These are phyloP conservation scores for Fraxinus pennsylvanica DNA, from an alignment of 257 asterid genomes.

Conservation along the genomic window DNA sequence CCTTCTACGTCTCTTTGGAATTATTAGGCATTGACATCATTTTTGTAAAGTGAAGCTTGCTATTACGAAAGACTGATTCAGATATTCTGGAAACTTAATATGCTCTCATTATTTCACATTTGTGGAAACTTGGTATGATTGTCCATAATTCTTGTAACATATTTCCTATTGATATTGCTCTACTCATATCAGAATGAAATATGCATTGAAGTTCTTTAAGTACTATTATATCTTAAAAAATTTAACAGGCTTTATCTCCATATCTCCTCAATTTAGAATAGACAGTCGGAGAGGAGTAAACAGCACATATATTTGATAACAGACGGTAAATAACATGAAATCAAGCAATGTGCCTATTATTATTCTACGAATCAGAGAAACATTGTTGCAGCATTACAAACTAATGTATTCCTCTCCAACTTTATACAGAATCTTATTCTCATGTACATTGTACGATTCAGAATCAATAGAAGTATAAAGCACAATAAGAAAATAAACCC, in stretches of 20 bases:
- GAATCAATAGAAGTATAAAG: neutral
- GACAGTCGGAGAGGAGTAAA: neutral
- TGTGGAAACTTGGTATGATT: neutral
- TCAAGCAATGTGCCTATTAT: slow-evolving; percentile 7
- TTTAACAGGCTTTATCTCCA: neutral
- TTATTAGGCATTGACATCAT: neutral
- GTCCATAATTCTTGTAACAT: neutral
- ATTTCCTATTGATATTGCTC: neutral
- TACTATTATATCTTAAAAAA: too few relatives aligned
- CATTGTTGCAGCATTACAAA: neutral
- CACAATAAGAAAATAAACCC: neutral
- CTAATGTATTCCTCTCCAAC: slow-evolving; percentile 20
- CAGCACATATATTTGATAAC: neutral
- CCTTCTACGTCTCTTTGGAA: neutral
- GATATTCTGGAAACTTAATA: neutral
- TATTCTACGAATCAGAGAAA: slow-evolving; percentile 10
- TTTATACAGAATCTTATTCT: slow-evolving; percentile 4
- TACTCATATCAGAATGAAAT: neutral
- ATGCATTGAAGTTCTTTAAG: too few relatives aligned
- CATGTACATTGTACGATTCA: neutral
- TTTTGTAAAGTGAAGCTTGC: neutral
- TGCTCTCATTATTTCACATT: neutral
- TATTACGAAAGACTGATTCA: neutral
- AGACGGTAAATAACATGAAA: slow-evolving; percentile 17
- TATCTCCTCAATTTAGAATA: neutral